These are phyloP conservation scores for Lactarius akahatsu DNA, from an alignment of 768 basidiomycete species.

Conservation along the genomic window DNA sequence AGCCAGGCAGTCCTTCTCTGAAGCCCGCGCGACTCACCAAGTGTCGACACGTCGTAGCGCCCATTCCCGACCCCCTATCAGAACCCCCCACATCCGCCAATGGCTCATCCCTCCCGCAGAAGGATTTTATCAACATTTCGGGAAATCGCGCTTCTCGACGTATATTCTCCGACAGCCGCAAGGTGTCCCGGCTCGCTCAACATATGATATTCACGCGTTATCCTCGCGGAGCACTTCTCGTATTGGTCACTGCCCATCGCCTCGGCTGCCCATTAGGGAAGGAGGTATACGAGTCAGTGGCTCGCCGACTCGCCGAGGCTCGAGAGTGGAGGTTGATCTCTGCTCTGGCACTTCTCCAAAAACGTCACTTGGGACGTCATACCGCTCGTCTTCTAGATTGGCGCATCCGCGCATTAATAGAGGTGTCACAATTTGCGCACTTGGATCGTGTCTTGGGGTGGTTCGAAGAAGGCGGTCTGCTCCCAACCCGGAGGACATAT, in stretches of 20 bases:
- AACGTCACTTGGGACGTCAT: constrained; percentile 47
- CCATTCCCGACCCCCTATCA: constrained; percentile 4
- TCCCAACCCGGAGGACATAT: constrained; percentile 61
- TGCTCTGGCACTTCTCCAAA: constrained; percentile 48
- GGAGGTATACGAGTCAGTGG: constrained; percentile 58
- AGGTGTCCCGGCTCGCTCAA: constrained; percentile 22
- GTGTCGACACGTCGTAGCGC: neutral
- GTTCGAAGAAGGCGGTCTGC: constrained; percentile 47
- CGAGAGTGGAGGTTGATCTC: constrained; percentile 54
- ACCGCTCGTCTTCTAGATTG: constrained; percentile 67
- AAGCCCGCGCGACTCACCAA: neutral
- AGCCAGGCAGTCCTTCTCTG: neutral
- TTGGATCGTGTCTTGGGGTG: constrained; percentile 50
- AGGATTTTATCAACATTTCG: neutral
- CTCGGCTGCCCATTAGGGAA: constrained; percentile 52
- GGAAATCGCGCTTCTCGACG: neutral
- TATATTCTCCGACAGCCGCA: constrained; percentile 25
- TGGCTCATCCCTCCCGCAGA: neutral
- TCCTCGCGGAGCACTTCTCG: constrained; percentile 44
- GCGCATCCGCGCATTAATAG: constrained; percentile 60
- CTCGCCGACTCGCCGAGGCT: constrained; percentile 47
- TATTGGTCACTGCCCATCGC: constrained; percentile 48
- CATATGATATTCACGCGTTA: constrained; percentile 9
- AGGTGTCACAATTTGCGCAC: constrained; percentile 44
- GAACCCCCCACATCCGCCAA: constrained; percentile 9